Conservation (phyloP, 2,329 filamentous ascomycete species). For the Scedosporium aurantiacum region DNA sequence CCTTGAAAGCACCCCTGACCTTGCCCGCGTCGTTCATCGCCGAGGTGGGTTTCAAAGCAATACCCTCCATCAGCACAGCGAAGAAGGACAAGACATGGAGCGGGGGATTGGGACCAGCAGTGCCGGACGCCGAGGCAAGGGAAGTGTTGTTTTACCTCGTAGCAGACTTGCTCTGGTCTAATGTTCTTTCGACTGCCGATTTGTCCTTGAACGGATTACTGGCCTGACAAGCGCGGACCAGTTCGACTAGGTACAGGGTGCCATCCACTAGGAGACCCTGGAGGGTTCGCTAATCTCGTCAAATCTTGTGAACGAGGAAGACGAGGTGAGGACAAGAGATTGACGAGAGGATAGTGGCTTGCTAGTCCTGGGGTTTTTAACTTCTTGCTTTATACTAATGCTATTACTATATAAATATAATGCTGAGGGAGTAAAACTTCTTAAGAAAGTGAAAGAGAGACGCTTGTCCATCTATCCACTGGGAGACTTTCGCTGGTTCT, state of each 20-base stretch:
- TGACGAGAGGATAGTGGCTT: not conserved
- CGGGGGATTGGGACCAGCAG: not conserved
- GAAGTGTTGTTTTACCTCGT: not conserved
- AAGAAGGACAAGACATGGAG: not conserved
- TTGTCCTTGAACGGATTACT: no score
- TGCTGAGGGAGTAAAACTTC: not conserved
- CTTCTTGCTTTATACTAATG: not conserved
- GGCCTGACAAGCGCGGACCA: no score
- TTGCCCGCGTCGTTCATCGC: not conserved
- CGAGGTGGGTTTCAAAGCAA: not conserved
- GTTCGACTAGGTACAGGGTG: not conserved
- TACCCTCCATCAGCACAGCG: not conserved
- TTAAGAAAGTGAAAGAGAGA: not conserved
- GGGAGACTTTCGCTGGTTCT: not conserved
- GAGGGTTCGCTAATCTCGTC: not conserved
- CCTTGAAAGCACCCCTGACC: not conserved
- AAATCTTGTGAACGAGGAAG: not conserved
- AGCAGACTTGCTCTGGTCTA: not conserved
- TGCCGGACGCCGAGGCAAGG: not conserved
- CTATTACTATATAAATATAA: no score
- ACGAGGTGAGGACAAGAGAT: not conserved
- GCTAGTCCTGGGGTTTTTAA: not conserved
- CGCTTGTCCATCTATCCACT: not conserved
- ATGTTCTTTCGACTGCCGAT: not conserved
- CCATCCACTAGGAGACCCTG: not conserved